Conservation (phyloP, 345 rosid species). For the Eucalyptus grandis region DNA sequence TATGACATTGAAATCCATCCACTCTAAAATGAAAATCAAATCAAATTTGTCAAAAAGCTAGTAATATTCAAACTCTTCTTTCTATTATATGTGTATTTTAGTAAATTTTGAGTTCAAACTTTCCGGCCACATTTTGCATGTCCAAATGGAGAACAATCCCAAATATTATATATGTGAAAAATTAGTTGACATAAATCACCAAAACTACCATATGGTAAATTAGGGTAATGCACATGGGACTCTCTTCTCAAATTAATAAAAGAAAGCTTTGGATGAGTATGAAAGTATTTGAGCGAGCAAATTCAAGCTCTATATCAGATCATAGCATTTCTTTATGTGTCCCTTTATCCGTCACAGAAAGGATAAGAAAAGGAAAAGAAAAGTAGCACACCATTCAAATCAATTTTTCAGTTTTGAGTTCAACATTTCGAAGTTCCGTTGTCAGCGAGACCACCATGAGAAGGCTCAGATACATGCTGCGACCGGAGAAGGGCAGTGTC, state of each 20-base stretch:
- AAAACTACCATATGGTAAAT: background rate
- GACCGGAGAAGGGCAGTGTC: slow-evolving; percentile 28
- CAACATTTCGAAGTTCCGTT: background rate
- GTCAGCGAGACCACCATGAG: background rate
- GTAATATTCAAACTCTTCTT: too few species aligned
- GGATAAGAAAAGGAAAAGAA: background rate
- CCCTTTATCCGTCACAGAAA: background rate
- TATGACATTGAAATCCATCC: background rate
- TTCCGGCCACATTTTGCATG: background rate
- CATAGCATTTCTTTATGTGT: background rate
- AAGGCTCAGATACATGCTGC: background rate
- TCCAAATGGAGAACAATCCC: background rate
- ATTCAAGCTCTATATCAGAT: background rate
- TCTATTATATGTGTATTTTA: background rate
- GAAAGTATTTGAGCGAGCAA: background rate
- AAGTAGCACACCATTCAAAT: background rate
- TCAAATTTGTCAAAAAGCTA: background rate
- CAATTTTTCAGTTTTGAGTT: background rate
- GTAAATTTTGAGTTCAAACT: background rate
- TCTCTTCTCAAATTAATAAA: too few species aligned
- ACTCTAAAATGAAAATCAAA: background rate
- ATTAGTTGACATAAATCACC: background rate
- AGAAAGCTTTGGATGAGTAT: background rate
- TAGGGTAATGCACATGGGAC: background rate
- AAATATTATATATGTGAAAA: too few species aligned